A percentile compares a stretch with the other conserved stretches of the same genome.
Evolutionary conservation across 2,329 filamentous ascomycete genomes (phyloP).

Genomic region (Xylariaceae sp.): DNA sequence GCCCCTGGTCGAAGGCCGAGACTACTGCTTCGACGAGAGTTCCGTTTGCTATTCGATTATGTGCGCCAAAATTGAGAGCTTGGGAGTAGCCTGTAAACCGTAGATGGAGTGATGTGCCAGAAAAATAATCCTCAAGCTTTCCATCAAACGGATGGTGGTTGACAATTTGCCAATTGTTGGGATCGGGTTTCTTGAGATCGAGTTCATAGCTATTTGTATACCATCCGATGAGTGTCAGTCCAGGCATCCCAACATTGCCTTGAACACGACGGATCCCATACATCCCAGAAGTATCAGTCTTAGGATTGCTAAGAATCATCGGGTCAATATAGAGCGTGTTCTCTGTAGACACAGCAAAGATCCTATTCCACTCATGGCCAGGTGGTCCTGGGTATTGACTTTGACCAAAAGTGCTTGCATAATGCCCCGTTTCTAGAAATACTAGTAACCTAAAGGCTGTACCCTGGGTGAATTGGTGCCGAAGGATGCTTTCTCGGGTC

Average conservation of each 20-base stretch:
- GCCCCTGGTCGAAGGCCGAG: not conserved
- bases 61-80: not conserved
- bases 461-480: not conserved
- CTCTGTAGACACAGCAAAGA: not conserved
- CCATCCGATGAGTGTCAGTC: constrained; percentile 6
- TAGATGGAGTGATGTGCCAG: constrained; percentile 7
- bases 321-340: constrained; percentile 13
- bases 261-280: constrained; percentile 3
- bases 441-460: not conserved
- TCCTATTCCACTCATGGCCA: not conserved
- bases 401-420: too few relatives aligned
- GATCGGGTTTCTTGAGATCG: not conserved
- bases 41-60: constrained; percentile 4
- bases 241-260: constrained; percentile 11
- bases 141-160: constrained; percentile 16
- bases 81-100: constrained; percentile 2
- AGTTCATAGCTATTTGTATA: not conserved
- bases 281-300: too few relatives aligned
- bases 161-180: constrained; percentile 4
- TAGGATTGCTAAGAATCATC: not conserved
- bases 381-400: too few relatives aligned
- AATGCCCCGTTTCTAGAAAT: not conserved
- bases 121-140: constrained; percentile 4
- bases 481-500: not conserved
- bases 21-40: constrained; percentile 2